Evolutionary conservation across 2,329 filamentous ascomycete species (phyloP).

Genomic region (Tolypocladium ovalisporum): DNA sequence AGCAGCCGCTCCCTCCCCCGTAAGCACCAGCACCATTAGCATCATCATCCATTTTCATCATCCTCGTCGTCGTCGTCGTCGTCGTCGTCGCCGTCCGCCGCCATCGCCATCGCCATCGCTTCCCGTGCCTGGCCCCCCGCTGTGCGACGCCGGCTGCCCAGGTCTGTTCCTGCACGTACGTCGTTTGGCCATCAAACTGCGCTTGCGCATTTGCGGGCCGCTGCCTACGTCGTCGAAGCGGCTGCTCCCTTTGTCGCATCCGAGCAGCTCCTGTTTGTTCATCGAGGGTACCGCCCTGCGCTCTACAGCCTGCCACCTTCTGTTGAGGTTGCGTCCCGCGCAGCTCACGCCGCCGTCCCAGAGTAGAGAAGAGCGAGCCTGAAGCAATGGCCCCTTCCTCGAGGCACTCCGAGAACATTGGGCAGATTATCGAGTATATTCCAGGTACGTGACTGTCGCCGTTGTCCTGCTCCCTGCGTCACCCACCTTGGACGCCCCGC

Average conservation of each 20-base stretch:
- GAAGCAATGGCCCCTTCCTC: slow-evolving; percentile 39
- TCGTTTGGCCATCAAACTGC: background rate
- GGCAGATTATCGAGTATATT: slow-evolving; percentile 92
- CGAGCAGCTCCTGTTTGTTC: background rate
- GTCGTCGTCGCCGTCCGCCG: background rate
- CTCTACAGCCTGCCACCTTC: background rate
- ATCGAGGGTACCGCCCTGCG: background rate
- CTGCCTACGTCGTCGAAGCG: background rate
- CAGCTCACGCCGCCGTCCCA: background rate
- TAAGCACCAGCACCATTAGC: background rate
- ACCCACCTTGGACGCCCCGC: background rate
- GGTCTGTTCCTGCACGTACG: background rate
- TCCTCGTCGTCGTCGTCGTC: background rate
- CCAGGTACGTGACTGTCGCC: slow-evolving; percentile 52
- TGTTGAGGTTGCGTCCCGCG: background rate
- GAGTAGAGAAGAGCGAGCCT: slow-evolving; percentile 10
- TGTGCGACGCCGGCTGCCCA: background rate
- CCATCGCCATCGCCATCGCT: background rate
- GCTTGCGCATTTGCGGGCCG: background rate
- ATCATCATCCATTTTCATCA: background rate
- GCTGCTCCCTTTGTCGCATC: background rate
- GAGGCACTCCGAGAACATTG: slow-evolving; percentile 49
- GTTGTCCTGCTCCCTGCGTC: background rate
- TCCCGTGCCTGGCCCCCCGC: background rate
- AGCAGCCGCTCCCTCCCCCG: background rate